Evolutionary conservation across 345 rosid genomes (phyloP), one percentile per base, ranked within the genome.

Genomic region (Durio zibethinus): DNA sequence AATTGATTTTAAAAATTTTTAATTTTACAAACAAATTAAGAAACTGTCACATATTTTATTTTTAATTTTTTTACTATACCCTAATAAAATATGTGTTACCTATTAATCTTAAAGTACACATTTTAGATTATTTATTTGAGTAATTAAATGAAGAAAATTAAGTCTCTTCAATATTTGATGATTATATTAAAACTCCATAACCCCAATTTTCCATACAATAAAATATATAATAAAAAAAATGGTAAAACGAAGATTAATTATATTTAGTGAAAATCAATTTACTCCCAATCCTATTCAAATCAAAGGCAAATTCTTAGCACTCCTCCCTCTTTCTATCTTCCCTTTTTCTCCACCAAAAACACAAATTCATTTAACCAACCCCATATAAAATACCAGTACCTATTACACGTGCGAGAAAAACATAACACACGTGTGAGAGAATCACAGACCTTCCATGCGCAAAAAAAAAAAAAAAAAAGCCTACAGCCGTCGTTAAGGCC

Each of bases 361-460:
- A 60, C 64, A 20, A 36, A 43, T 11, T 47, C 45, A 60, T 54
- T 59, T 27, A 50, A 25, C 65, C 72, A 27, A 12, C 53, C 75
- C 82, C 82, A 75, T 81, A 50, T 16, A 50, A 78, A 86, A 82
- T 31, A 74, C 69, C 84, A 76, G 77, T 54, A 40, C 25, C 43
- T 73, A 77, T 75, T 85, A 83, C 87, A 87, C 88, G 90, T 84
- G 87, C 85, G 79, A 84, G 78, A 85, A 76, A 80, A 79, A 76
- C 64, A 59, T 27, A 72, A 65, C 82, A 80, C 84, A 81, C 87
- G 87, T 80, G 86, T 80, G 81, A n/a, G n/a, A n/a, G n/a, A 80
- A 57, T 64, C 75, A 76, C 76, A 27, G 52, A 11, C 45, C 11
- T 20, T 4, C 25, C 74, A 23, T 80, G 10, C 50, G 67, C 54